Base-by-base conservation (phyloP, 257 asterid species). In the Buddleja alternifolia region DNA sequence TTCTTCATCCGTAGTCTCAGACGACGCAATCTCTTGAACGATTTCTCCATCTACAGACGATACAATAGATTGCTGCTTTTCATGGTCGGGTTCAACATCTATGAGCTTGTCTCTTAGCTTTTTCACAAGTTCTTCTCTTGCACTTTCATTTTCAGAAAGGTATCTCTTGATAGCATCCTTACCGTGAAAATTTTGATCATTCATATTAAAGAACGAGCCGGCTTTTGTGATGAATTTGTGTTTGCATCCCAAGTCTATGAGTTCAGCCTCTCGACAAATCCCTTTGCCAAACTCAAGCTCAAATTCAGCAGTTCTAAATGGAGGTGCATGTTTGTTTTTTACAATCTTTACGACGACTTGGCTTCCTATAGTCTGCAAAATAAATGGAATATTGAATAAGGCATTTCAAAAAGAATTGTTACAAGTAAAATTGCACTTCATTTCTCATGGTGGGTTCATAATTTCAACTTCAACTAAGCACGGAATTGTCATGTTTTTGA, bases 261-360 rank as follows among this genome's bases (percentile, higher is more conserved):
- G 77, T 85, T 93, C 98, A 2, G 90, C 59, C 77, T 82, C 94
- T 7, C 83, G 86, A 55, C 69, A 75, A 54, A 93, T 90, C 72
- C 98, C 98, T 71, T 82, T 90, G 12, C 97, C 98, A 76, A 90
- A 93, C 78, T 85, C 92, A 3, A 93, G 88, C 82, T 93, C 98
- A 51, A 90, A 90, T 67, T 85, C 84, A 4, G 86, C 96, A 6
- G 82, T 85, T 82, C 75, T 86, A 61, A 90, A 90, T 19, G 98
- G 98, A 76, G 97, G 95, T 0, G 98, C 97, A 23, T 88, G 98
- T 77, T 93, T 93, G 85, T 90, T 93, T 83, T 93, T 93, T 47
- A 93, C 93, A 46, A 93, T 88, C 90, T 93, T 93, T 68, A 90
- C 97, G 1, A 66, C n/a, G 24, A 93, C 90, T 84, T 82, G 90